Evolutionary conservation across 257 asterid genomes (phyloP).

Genomic region (Paulownia fortunei): DNA sequence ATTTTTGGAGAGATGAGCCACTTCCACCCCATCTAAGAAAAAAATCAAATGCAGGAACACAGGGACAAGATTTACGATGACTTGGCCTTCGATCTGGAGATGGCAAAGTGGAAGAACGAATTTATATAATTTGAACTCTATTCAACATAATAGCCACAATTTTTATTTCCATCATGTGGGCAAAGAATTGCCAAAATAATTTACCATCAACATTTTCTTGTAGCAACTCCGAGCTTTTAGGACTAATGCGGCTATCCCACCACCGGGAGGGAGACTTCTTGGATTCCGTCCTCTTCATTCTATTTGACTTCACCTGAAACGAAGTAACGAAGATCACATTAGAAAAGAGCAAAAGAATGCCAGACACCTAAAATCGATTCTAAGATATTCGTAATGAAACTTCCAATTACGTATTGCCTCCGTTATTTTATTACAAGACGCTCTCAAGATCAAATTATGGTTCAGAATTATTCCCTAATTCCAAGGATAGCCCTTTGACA

Average conservation of each 20-base stretch:
- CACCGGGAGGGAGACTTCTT: slow-evolving; percentile 81
- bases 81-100: slow-evolving; percentile 51
- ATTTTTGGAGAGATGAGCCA: slow-evolving; percentile 33
- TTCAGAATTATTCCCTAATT: too few species aligned
- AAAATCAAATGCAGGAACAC: slow-evolving; percentile 74
- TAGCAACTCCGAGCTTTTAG: slow-evolving; percentile 75
- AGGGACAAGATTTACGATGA: slow-evolving; percentile 57
- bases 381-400: background rate
- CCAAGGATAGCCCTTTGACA: too few species aligned
- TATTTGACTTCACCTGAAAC: slow-evolving; percentile 54
- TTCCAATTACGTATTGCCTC: background rate
- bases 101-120: slow-evolving; percentile 43
- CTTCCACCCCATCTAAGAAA: slow-evolving; percentile 71
- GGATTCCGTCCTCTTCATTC: slow-evolving; percentile 51
- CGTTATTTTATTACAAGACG: too few species aligned
- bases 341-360: too few species aligned
- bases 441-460: background rate
- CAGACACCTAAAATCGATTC: background rate
- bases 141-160: background rate
- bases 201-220: slow-evolving; percentile 69
- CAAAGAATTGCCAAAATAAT: background rate
- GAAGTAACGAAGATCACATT: background rate
- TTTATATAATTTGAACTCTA: background rate
- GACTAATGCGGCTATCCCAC: slow-evolving; percentile 88
- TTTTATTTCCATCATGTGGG: background rate